Evolutionary conservation across 2,329 filamentous ascomycete genomes (phyloP), one percentile per base, ranked within the genome.

Genomic region (Verticillium tricorpus): DNA sequence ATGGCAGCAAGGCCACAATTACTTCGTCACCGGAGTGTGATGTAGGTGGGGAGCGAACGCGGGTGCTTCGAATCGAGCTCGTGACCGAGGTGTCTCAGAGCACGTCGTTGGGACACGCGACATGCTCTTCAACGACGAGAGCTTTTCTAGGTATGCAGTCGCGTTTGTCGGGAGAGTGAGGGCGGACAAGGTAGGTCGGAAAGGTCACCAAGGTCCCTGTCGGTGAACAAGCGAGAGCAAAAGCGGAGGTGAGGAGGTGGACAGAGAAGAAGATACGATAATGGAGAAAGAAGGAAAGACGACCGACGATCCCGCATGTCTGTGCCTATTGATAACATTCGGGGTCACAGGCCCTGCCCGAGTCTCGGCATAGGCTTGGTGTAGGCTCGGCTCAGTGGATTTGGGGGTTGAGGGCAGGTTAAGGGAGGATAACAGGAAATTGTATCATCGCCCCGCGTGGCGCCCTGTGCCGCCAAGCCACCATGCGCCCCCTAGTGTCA

Each of bases 401-500:
- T n/a, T 37, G 55, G 55, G 25, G 31, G 32, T 57, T 32, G n/a
- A 37, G 25, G 52, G 22, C 12, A 56, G 25, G 25, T 25, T 56
- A 34, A 5, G 55, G 55, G 28, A 57, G 55, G 17, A 32, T 19
- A 52, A 14, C 45, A 52, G 45, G 45, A 52, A 52, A 52, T 52
- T 52, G 45, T 25, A 52, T 52, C 45, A 52, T 52, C 45, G 45
- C 45, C 45, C 45, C 45, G 45, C 45, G 45, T 52, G 45, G 45
- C 45, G 19, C 45, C 45, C 45, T 52, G 45, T 52, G 45, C 58
- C 52, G 25, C n/a, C 58, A 19, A 40, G 19, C 12, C 61, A 63
- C 56, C 15, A 31, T 52, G 25, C 31, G 25, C 15, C 2, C 57
- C 37, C n/a, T 45, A 59, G 34, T 25, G 37, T 34, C n/a, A 14